Percentiles rank a stretch among this genome's conserved stretches.
Evolutionary conservation across 2,329 filamentous ascomycete species (phyloP).

Genomic region (Pseudogymnoascus sp.): DNA sequence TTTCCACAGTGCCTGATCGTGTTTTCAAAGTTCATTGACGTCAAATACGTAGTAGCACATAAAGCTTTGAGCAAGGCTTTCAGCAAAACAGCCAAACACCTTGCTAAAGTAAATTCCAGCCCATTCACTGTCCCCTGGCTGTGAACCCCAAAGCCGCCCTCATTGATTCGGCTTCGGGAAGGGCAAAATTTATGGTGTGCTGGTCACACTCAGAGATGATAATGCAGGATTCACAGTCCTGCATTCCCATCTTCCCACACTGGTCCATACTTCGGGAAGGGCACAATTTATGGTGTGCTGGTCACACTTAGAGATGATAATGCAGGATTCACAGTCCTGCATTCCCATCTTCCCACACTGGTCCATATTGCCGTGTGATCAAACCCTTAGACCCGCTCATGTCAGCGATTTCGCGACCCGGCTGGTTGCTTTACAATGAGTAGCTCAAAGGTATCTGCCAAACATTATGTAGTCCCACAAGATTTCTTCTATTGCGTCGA

Average conservation of each 20-base stretch:
- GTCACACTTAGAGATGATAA: neutral
- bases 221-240: neutral
- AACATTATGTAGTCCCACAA: neutral
- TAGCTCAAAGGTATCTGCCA: neutral
- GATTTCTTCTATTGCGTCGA: neutral
- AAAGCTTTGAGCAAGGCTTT: neutral
- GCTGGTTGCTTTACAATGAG: neutral
- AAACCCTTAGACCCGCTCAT: neutral
- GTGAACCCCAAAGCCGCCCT: neutral
- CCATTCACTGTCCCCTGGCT: neutral
- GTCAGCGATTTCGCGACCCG: neutral
- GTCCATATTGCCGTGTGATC: neutral
- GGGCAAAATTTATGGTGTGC: neutral
- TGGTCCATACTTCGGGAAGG: neutral
- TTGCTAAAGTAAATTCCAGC: neutral
- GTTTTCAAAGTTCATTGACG: neutral
- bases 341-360: neutral
- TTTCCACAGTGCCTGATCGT: neutral
- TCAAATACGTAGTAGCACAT: neutral
- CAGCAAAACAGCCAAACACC: neutral
- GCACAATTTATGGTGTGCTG: neutral
- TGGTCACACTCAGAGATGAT: neutral
- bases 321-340: neutral
- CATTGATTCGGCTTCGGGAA: neutral
- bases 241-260: neutral